Percentiles rank a stretch among this genome's conserved stretches.
Evolutionary conservation across 2,329 filamentous ascomycete genomes (phyloP).

Genomic region (Fusarium sp.): DNA sequence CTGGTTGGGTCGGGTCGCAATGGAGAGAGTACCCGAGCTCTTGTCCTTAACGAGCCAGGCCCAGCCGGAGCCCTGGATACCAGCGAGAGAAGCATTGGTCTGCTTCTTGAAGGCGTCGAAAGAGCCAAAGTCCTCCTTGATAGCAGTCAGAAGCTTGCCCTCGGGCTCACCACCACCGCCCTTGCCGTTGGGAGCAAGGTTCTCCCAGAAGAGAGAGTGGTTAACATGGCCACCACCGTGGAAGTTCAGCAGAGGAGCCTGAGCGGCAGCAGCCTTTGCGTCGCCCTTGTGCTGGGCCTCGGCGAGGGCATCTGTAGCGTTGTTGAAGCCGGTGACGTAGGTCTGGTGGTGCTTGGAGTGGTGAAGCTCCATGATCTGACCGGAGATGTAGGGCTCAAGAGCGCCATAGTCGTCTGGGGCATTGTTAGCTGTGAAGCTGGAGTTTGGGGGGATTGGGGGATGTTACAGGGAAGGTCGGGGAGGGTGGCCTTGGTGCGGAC

Average conservation of each 20-base stretch:
- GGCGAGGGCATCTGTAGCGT: conserved; percentile 77
- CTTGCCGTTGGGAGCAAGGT: conserved; percentile 75
- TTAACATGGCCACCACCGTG: conserved; percentile 89
- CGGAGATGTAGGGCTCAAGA: conserved; percentile 85
- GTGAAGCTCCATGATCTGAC: conserved; percentile 96
- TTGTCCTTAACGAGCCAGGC: conserved; percentile 86
- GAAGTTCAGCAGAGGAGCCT: conserved; percentile 74
- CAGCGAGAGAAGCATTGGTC: conserved; percentile 75
- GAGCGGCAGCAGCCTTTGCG: conserved; percentile 59
- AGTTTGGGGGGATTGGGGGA: not conserved
- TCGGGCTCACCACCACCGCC: conserved; percentile 70
- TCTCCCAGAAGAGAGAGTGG: conserved; percentile 88
- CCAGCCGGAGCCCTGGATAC: conserved; percentile 89
- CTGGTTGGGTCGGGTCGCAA: conserved; percentile 85
- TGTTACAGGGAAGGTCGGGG: conserved; percentile 77
- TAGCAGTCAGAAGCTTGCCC: conserved; percentile 71
- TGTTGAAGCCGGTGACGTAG: conserved; percentile 91
- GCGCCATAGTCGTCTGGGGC: conserved; percentile 92
- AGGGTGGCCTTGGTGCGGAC: conserved; percentile 90
- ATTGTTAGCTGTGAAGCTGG: not conserved
- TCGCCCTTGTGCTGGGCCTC: conserved; percentile 73
- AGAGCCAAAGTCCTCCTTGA: conserved; percentile 75
- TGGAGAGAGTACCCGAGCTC: conserved; percentile 67
- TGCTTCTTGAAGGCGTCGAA: conserved; percentile 72
- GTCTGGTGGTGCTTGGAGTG: conserved; percentile 95